Evolutionary conservation across 108 stramenopile genomes (phyloP), one percentile per base, ranked within the genome.

Genomic region (Fragilaria crotonensis): DNA sequence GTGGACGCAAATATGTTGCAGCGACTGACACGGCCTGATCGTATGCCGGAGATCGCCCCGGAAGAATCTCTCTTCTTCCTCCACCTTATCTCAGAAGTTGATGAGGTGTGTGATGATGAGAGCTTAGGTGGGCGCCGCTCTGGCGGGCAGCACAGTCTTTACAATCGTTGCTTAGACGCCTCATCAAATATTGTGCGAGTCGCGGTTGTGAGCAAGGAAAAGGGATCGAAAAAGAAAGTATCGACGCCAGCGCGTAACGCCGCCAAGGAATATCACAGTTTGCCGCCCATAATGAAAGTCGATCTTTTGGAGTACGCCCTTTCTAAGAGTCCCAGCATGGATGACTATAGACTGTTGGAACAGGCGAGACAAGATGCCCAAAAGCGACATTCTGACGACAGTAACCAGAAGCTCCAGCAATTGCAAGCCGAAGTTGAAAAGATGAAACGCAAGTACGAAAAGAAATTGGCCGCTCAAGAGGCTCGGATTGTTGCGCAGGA

Each of bases 31-130:
- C 14, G 28, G 14, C 3, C 30, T 7, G n/a, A 26, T 44, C 52
- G 19, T 14, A 62, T 62, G 62, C 62, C 62, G 3, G 22, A 7
- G 19, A 44, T 62, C 53, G 62, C 62, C 17, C 23, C 32, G 3
- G 51, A 52, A 19, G 62, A 62, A 27, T 52, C 62, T n/a, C 25
- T 62, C 3, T 62, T 53, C 27, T 54, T 52, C 44, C 32, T 62
- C 2, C 17, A 36, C n/a, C 17, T 62, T n/a, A 20, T 53, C 3
- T 20, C 47, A 27, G 52, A 62, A 22, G 14, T 59, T 1, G 45
- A 47, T 25, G 54, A 52, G 21, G 5, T 3, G 22, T 21, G 51
- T 23, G 27, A 56, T 31, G 54, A 56, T 45, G 54, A 56, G 2
- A 41, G 36, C 14, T 7, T 41, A 41, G 36, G 36, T 11, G 54